These are phyloP conservation scores for Nannochloris sp. DNA, from an alignment of 139 green algal species.

Conservation along the genomic window DNA sequence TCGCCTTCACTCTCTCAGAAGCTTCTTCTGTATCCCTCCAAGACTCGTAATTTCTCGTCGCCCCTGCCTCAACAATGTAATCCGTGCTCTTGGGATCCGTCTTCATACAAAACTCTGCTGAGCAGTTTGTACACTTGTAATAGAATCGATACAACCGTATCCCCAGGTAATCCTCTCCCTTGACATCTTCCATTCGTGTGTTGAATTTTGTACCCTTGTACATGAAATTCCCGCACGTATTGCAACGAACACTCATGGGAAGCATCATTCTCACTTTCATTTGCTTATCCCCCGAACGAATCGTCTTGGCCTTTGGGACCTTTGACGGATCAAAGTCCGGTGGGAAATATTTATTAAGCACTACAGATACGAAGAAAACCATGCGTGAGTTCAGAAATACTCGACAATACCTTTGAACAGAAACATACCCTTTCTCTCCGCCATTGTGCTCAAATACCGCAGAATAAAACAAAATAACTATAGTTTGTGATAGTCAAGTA, in stretches of 20 bases:
- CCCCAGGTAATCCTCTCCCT: constrained; percentile 87
- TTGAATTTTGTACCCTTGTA: constrained; percentile 99
- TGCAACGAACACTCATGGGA: constrained; percentile 92
- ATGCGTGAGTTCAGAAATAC: background rate
- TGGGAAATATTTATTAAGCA: constrained; percentile 60
- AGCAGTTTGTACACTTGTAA: constrained; percentile 85
- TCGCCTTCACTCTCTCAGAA: constrained; percentile 29
- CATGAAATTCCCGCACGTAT: constrained; percentile 95
- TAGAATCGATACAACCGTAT: constrained; percentile 90
- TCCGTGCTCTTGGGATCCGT: constrained; percentile 93
- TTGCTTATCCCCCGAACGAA: constrained; percentile 63
- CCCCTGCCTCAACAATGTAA: constrained; percentile 90
- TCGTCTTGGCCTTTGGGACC: constrained; percentile 58
- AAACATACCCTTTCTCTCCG: too few relatives aligned
- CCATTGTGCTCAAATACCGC: too few relatives aligned
- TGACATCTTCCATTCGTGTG: constrained; percentile 87
- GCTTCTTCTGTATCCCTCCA: constrained; percentile 71
- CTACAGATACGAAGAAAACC: constrained; percentile 1
- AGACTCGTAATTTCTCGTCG: constrained; percentile 89
- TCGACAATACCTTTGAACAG: too few relatives aligned
- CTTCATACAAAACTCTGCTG: constrained; percentile 92
- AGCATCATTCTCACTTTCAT: constrained; percentile 98
- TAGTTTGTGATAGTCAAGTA: too few relatives aligned
- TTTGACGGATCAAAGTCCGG: constrained; percentile 85
- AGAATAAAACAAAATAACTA: too few relatives aligned